A percentile compares a stretch with the other conserved stretches of the same genome.
These are phyloP conservation scores for Zymoseptoria tritici DNA, from an alignment of 2,329 filamentous ascomycete species.

Conservation along the genomic window DNA sequence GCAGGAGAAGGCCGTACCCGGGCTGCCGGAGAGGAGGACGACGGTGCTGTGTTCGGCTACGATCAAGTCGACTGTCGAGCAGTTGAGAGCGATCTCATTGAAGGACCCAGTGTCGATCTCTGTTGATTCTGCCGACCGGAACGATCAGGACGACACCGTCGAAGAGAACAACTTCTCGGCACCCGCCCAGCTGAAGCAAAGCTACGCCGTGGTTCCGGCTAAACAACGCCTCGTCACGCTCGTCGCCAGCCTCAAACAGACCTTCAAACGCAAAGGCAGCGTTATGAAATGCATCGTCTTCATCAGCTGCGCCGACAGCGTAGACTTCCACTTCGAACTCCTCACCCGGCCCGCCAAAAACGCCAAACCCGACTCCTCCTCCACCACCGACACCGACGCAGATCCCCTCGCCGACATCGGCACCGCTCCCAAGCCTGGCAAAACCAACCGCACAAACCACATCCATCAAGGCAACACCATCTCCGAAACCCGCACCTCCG, in stretches of 20 bases:
- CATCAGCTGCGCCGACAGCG: conserved; percentile 91
- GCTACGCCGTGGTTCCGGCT: conserved; percentile 76
- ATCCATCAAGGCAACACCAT: conserved; percentile 36
- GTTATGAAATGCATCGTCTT: conserved; percentile 97
- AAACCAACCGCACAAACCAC: conserved; percentile 28
- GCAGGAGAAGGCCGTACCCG: conserved; percentile 52
- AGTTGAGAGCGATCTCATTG: conserved; percentile 86
- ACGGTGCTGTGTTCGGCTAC: conserved; percentile 94
- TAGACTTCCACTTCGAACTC: conserved; percentile 91
- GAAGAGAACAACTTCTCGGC: conserved; percentile 62
- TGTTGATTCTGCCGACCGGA: conserved; percentile 48
- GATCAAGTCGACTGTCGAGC: conserved; percentile 95
- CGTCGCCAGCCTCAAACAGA: conserved; percentile 72
- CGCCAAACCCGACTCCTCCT: conserved; percentile 7
- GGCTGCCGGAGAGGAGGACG: conserved; percentile 67
- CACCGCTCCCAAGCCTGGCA: conserved; percentile 9
- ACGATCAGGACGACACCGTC: conserved; percentile 36
- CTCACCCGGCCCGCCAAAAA: conserved; percentile 47
- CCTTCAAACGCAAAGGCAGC: conserved; percentile 79
- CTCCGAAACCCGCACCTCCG: conserved; percentile 47
- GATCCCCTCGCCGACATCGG: conserved; percentile 12
- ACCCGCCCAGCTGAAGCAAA: conserved; percentile 88
- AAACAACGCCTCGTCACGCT: conserved; percentile 88
- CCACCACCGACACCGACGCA: conserved; percentile 19
- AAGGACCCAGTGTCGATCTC: conserved; percentile 87